Conservation (phyloP, 768 basidiomycete species). For the Suillus alpinus region DNA sequence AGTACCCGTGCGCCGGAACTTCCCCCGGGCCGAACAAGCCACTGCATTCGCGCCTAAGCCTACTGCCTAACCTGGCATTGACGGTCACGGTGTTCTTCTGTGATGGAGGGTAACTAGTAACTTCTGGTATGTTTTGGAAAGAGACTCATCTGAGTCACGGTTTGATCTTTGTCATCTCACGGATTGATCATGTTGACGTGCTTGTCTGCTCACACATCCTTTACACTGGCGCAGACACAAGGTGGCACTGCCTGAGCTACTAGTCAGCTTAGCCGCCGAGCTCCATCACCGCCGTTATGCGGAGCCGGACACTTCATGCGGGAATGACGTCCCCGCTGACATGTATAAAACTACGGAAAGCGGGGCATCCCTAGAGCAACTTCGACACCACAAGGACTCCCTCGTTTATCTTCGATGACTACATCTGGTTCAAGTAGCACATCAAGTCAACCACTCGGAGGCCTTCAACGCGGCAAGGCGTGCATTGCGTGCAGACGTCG, state of each 20-base stretch:
- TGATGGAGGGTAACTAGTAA: background rate
- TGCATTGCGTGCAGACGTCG: conserved; percentile 53
- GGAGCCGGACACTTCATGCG: background rate
- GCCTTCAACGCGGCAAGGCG: conserved; percentile 47
- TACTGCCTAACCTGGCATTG: too few species aligned
- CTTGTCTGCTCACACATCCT: background rate
- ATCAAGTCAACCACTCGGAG: conserved; percentile 12
- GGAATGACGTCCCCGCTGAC: background rate
- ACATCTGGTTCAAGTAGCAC: conserved; percentile 1
- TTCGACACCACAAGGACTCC: too few species aligned
- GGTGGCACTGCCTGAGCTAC: background rate
- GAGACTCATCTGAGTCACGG: background rate
- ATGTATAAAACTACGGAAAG: background rate
- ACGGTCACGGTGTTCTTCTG: background rate
- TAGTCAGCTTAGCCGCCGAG: background rate
- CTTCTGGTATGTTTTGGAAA: background rate
- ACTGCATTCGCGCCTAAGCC: too few species aligned
- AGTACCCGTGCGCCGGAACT: background rate
- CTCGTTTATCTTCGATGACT: background rate
- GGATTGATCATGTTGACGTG: background rate
- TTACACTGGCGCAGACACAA: background rate
- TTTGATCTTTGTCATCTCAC: background rate
- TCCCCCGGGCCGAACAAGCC: background rate
- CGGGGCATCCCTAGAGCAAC: too few species aligned
- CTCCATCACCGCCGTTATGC: background rate